These are phyloP conservation scores for Kodamaea suecica DNA, from an alignment of 1,139 yeast genomes.

Conservation along the genomic window DNA sequence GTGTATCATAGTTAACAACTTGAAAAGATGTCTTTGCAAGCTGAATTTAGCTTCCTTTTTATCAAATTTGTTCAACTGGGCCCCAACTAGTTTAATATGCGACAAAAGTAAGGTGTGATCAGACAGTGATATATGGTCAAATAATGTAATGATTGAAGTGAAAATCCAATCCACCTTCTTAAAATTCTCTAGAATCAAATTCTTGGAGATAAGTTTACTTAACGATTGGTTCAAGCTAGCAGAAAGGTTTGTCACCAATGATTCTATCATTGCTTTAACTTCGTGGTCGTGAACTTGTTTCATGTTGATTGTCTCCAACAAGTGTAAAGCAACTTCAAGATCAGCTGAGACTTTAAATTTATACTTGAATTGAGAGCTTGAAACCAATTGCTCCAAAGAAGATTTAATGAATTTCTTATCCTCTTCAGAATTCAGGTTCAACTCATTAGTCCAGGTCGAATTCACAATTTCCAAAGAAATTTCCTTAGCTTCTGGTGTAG, in stretches of 20 bases:
- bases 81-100: neutral
- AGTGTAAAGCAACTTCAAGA: conserved; percentile 8
- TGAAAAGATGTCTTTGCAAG: conserved; percentile 21
- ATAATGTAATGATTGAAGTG: conserved; percentile 4
- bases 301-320: conserved; percentile 4
- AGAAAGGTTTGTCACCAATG: conserved; percentile 3
- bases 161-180: conserved; percentile 9
- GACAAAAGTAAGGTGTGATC: neutral
- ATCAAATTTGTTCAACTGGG: conserved; percentile 1
- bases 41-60: neutral
- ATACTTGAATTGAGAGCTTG: conserved; percentile 5
- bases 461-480: conserved; percentile 20
- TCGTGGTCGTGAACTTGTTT: conserved; percentile 1
- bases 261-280: neutral
- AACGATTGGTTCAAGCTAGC: conserved; percentile 6
- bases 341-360: conserved; percentile 8
- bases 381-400: conserved; percentile 13
- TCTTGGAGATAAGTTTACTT: conserved; percentile 4
- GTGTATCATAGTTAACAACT: conserved; percentile 23
- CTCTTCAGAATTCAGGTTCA: conserved; percentile 22
- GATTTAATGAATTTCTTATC: conserved; percentile 16
- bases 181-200: conserved; percentile 3
- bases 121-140: conserved; percentile 1
- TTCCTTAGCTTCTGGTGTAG: conserved; percentile 14
- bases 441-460: conserved; percentile 30